These are phyloP conservation scores for Candida anutae DNA, from an alignment of 1,139 yeast species.

Conservation along the genomic window DNA sequence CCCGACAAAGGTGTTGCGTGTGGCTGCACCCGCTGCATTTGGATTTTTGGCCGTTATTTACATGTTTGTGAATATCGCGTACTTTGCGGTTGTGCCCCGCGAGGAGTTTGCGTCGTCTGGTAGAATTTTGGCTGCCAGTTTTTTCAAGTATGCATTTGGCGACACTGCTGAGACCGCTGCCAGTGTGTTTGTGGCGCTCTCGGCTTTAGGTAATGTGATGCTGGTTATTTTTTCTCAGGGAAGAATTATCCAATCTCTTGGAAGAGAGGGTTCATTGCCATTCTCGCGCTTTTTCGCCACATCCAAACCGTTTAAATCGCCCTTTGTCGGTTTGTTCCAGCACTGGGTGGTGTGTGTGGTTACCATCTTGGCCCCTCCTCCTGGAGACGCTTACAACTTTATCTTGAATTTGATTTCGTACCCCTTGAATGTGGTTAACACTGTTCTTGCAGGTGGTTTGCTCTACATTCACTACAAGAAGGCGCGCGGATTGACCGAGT, in stretches of 20 bases:
- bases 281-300: conserved; percentile 39
- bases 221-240: conserved; percentile 45
- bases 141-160: conserved; percentile 40
- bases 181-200: conserved; percentile 41
- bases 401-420: conserved; percentile 42
- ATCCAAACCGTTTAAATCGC: conserved; percentile 35
- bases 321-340: conserved; percentile 52
- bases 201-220: conserved; percentile 43
- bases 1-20: conserved; percentile 34
- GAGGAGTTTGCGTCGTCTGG: conserved; percentile 36
- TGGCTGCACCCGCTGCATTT: conserved; percentile 43
- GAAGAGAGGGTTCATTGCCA: conserved; percentile 43
- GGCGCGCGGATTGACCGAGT: conserved; percentile 43
- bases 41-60: conserved; percentile 63
- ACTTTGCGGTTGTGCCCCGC: conserved; percentile 50
- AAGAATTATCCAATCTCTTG: conserved; percentile 41
- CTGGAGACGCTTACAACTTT: conserved; percentile 44
- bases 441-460: conserved; percentile 36
- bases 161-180: conserved; percentile 40
- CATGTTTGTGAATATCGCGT: conserved; percentile 51
- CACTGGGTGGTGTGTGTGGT: conserved; percentile 47
- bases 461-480: conserved; percentile 38
- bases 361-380: conserved; percentile 43
- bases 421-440: conserved; percentile 46
- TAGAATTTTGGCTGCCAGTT: conserved; percentile 39